These are phyloP conservation scores for Cyclotella choctawhatcheeana DNA, from an alignment of 108 stramenopile species.

Conservation along the genomic window DNA sequence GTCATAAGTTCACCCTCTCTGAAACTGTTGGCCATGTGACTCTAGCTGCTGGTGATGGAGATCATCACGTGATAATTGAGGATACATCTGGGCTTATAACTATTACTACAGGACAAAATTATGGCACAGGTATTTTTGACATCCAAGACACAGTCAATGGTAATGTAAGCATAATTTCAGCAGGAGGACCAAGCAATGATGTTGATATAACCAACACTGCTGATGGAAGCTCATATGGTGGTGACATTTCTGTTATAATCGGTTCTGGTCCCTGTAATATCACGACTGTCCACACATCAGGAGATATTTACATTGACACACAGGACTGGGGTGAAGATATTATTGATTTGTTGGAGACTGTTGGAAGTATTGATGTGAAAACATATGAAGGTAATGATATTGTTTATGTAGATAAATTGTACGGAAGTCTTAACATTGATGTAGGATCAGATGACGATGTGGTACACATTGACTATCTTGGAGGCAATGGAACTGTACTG, in stretches of 20 bases:
- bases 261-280: neutral
- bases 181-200: constrained; percentile 10
- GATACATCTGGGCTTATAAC: neutral
- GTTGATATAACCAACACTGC: neutral
- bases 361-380: constrained; percentile 11
- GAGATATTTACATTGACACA: neutral
- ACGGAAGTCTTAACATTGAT: constrained; percentile 19
- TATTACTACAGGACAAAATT: neutral
- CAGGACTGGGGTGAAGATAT: neutral
- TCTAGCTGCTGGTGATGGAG: neutral
- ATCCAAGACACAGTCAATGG: neutral
- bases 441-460: constrained; percentile 8
- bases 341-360: neutral
- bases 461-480: constrained; percentile 26
- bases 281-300: neutral
- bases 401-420: neutral
- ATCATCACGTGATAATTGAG: neutral
- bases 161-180: neutral
- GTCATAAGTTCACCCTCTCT: neutral
- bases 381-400: constrained; percentile 10
- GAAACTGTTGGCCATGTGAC: neutral
- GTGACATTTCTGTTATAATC: neutral
- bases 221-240: neutral
- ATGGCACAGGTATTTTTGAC: neutral
- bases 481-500: constrained; percentile 25